Evolutionary conservation across 2,329 filamentous ascomycete species (phyloP).

Genomic region (Furcasterigmium furcatum): DNA sequence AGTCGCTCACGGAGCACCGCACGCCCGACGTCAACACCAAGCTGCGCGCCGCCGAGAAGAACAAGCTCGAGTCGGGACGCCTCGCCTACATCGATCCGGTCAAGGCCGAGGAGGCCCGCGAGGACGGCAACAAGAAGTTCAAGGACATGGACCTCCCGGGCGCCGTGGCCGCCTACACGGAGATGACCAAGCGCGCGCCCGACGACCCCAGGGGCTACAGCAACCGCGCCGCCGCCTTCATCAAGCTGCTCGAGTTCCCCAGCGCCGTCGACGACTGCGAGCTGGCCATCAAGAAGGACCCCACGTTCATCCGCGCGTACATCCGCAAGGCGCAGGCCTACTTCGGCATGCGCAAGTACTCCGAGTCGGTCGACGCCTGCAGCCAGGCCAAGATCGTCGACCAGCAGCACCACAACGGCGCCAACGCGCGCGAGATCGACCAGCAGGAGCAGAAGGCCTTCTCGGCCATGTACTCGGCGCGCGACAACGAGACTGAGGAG

Average conservation of each 20-base stretch:
- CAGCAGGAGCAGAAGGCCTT: slow-evolving; percentile 92
- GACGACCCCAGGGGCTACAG: slow-evolving; percentile 92
- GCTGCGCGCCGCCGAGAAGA: slow-evolving; percentile 85
- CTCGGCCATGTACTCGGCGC: slow-evolving; percentile 81
- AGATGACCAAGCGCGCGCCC: slow-evolving; percentile 96
- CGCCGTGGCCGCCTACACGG: slow-evolving; percentile 87
- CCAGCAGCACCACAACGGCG: slow-evolving; percentile 61
- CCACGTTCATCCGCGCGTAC: slow-evolving; percentile 92
- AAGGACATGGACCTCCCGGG: slow-evolving; percentile 95
- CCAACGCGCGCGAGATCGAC: slow-evolving; percentile 88
- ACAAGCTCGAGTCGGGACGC: slow-evolving; percentile 72
- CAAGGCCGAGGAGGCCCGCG: slow-evolving; percentile 92
- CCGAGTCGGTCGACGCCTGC: slow-evolving; percentile 87
- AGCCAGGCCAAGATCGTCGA: slow-evolving; percentile 78
- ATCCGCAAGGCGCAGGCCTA: slow-evolving; percentile 94
- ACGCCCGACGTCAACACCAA: slow-evolving; percentile 92
- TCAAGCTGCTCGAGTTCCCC: slow-evolving; percentile 95
- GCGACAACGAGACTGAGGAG: slow-evolving; percentile 93
- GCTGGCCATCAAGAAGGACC: slow-evolving; percentile 83
- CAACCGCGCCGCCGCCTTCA: slow-evolving; percentile 93
- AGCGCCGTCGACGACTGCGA: slow-evolving; percentile 92
- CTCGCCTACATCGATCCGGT: slow-evolving; percentile 82
- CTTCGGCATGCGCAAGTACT: slow-evolving; percentile 98
- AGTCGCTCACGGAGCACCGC: slow-evolving; percentile 92
- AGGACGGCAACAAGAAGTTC: slow-evolving; percentile 94